Base-by-base conservation (phyloP, 2,329 filamentous ascomycete genomes). In the Paraphaeosphaeria minitans region DNA sequence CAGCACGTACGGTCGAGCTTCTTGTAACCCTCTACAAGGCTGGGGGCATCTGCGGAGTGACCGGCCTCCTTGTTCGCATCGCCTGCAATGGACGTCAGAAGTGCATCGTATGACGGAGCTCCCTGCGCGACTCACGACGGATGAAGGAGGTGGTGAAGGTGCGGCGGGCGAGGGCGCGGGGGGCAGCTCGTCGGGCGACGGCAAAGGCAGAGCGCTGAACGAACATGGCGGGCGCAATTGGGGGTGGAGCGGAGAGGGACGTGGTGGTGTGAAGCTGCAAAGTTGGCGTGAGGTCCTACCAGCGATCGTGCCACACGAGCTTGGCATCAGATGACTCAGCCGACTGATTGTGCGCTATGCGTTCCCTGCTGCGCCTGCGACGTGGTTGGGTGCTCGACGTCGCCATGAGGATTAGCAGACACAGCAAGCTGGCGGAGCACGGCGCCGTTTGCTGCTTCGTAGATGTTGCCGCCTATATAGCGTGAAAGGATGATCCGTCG, bases 121-220 rank as follows among this genome's bases (percentile, higher is more conserved):
- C 53, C 56, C 51, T 56, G 60, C 65, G 61, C 53, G 53, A 72
- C 81, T 72, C 79, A 83, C 81, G 75, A 74, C 79, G 79, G 64
- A 77, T 73, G 63, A 81, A 74, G 56, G 78, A 77, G 66, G 76
- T 77, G 62, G 80, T 76, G 70, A 83, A 83, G 59, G 77, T 77
- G 72, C 81, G 80, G 59, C 71, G 73, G 66, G 76, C 74, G 59
- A 76, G 61, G 63, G 77, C 78, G 62, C 71, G 69, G 62, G 78
- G 70, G 66, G 78, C 76, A 57, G 74, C 75, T 67, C 79, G 80
- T 75, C 79, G 76, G 60, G 76, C 76, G 63, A 81, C 77, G 68
- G 79, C 77, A 59, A 82, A 73, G 60, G 78, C 80, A 63, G 81
- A 81, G 74, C 81, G 80, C 68, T 82, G 80, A 73, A 83, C 77